Base-by-base conservation (phyloP, 495 filamentous ascomycete species). In the Aspergillus carlsbadensis region DNA sequence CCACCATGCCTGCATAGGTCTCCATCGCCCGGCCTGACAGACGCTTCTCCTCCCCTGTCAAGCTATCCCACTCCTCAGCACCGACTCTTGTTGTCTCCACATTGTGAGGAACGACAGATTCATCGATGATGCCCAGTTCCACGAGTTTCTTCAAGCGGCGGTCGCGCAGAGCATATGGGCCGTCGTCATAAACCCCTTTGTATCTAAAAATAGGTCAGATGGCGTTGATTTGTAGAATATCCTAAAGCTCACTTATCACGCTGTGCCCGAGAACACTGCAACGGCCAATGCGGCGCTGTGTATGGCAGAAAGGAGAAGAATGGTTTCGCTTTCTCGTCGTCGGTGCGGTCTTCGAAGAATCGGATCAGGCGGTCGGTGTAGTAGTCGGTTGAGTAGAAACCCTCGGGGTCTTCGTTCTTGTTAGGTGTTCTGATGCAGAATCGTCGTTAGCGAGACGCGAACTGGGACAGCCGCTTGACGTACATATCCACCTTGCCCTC, bases 1-100 rank as follows among this genome's bases (percentile, higher is more conserved):
- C 78, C 3, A 83, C 79, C 81, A 84, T 84, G 0, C 64, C 80
- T 2, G 81, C 80, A 56, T 78, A 83, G n/a, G 67, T 62, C 60
- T 82, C 82, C 78, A 83, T 81, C 3, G 70, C 67, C 10, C 80
- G 74, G 14, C 66, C 60, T 0, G 80, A 81, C 20, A 64, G 65
- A 5, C 44, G 60, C 52, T 67, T 60, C 45, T 75, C 71, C 40
- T 74, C 46, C 6, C n/a, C 24, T 1, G 39, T 10, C 7, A 54
- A 18, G 3, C 14, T 22, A 33, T 40, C 22, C 51, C 51, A 54
- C n/a, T 54, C 39, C 51, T 39, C 39, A 18, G 22, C 24, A 26
- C 34, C 20, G 10, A 54, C 42, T 8, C 65, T 65, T 29, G 71
- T 67, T 5, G 72, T 68, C 45, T 67, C 66, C 5, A 72, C 68